Evolutionary conservation across 2,329 filamentous ascomycete genomes (phyloP).

Genomic region (Pseudogymnoascus sp.): DNA sequence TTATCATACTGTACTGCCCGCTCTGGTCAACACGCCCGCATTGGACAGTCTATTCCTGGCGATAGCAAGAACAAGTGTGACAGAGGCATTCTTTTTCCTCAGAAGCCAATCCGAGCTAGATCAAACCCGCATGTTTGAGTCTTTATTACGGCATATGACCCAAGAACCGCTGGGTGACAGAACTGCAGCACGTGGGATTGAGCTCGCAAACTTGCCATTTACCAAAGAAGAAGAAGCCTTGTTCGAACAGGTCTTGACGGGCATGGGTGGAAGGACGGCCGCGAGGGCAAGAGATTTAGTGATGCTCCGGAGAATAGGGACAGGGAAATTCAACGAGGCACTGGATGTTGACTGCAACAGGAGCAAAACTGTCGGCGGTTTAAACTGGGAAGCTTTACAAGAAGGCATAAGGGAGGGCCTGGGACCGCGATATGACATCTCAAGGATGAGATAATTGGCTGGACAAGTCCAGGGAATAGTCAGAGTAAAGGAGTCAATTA

Average conservation of each 20-base stretch:
- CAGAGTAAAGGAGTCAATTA: background rate
- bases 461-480: background rate
- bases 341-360: conserved; percentile 35
- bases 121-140: conserved; percentile 59
- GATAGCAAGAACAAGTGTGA: conserved; percentile 58
- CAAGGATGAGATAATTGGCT: conserved; percentile 1
- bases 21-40: conserved; percentile 56
- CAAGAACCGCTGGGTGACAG: conserved; percentile 32
- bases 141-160: conserved; percentile 55
- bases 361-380: conserved; percentile 20
- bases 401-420: conserved; percentile 25
- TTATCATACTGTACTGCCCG: conserved; percentile 68
- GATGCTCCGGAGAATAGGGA: conserved; percentile 65
- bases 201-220: conserved; percentile 69
- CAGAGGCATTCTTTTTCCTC: conserved; percentile 67
- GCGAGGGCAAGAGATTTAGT: conserved; percentile 65
- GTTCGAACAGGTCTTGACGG: conserved; percentile 62
- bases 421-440: conserved; percentile 18
- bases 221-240: conserved; percentile 62
- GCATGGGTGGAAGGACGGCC: conserved; percentile 56
- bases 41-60: conserved; percentile 63
- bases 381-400: conserved; percentile 26
- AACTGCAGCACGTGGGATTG: conserved; percentile 51
- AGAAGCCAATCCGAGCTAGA: conserved; percentile 55
- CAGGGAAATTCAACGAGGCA: conserved; percentile 49